Conservation (phyloP, 2,329 filamentous ascomycete genomes). For the Pseudogymnoascus sp. region DNA sequence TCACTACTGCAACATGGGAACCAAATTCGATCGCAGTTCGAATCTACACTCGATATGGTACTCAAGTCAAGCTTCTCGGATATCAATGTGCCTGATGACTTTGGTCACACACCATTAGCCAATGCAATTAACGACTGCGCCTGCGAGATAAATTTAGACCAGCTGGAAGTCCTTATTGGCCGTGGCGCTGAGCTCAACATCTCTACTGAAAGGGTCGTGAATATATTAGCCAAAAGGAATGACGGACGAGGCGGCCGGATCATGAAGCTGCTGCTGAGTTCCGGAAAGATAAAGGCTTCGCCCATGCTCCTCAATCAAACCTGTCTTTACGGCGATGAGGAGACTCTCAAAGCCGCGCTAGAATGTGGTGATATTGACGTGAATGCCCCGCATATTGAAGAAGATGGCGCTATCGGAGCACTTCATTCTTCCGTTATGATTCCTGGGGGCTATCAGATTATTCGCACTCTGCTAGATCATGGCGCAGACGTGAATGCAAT, state of each 20-base stretch:
- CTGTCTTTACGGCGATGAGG: neutral
- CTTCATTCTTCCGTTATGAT: conserved; percentile 1
- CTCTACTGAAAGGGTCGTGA: neutral
- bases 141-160: neutral
- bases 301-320: neutral
- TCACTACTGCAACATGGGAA: neutral
- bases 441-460: neutral
- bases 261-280: neutral
- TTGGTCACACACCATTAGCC: neutral
- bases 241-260: neutral
- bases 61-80: neutral
- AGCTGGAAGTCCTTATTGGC: neutral
- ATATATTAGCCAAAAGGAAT: neutral
- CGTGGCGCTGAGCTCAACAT: neutral
- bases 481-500: neutral
- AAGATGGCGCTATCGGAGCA: neutral
- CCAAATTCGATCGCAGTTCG: neutral
- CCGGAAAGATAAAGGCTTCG: neutral
- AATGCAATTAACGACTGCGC: neutral
- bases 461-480: neutral
- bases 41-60: neutral
- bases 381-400: neutral
- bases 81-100: neutral
- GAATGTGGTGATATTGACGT: neutral
- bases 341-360: neutral